Base-by-base conservation (phyloP, 2,329 filamentous ascomycete species). In the Dactylonectria macrodidyma region DNA sequence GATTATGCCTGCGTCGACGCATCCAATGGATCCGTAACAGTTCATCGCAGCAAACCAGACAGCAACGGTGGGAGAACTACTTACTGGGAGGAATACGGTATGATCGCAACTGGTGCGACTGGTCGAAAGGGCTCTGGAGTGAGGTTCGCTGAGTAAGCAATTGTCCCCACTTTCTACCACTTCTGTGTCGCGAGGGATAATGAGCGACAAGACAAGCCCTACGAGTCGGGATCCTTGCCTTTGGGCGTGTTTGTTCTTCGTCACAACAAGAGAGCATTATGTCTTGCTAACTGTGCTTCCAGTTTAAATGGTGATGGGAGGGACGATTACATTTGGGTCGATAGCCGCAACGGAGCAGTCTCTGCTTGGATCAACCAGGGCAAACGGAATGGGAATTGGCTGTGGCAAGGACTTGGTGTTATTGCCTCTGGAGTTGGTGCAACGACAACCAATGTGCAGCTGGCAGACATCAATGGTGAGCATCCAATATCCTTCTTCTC, bases 281-380 rank as follows among this genome's bases (percentile, higher is more conserved):
- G 19, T 33, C 26, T 51, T 0, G 10, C 44, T 58, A 8, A 58
- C 52, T 19, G 19, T 19, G 26, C 3, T 22, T 10, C 3, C 36
- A 66, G 63, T 8, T 55, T 66, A 34, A 66, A 66, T 26, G 58
- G 63, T 2, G 63, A 66, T 30, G 63, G 63, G 4, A 41, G 58
- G 30, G 63, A 62, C 22, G 63, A 66, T 46, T 66, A 62, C 7
- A 54, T 62, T 6, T 66, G 34, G 14, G n/a, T 62, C 33, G 50
- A 62, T 10, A 47, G 47, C 14, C 54, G 59, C 5, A 65, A 33
- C 2, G 62, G 62, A 26, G 55, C 59, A 2, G 44, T 65, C 6
- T 19, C 26, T 30, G 62, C 26, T 7, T 65, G 62, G 62, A 65
- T 65, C 19, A 44, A 65, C 36, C 26, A 47, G 0, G 76, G 34